Conservation (phyloP, 257 asterid species). For the Schizonepeta tenuifolia region DNA sequence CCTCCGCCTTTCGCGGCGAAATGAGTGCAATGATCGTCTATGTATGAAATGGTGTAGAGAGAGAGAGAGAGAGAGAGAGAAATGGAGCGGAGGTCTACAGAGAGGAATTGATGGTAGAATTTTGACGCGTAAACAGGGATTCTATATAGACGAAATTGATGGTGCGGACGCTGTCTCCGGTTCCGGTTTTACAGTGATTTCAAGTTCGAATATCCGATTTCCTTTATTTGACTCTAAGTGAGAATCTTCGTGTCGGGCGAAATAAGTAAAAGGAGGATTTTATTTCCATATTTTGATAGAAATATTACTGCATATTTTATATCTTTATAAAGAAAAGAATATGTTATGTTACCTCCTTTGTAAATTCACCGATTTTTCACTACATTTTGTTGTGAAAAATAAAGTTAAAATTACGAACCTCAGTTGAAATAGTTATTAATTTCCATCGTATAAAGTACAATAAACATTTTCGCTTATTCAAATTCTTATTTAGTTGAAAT, state of each 20-base stretch:
- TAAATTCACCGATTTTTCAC: too few relatives aligned
- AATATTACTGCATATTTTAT: not conserved
- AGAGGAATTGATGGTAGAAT: constrained; percentile 26
- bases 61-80: not conserved
- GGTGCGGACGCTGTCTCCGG: constrained; percentile 31
- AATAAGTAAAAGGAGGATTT: not conserved
- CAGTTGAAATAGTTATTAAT: too few relatives aligned
- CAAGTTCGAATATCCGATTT: constrained; percentile 33
- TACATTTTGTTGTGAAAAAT: not conserved
- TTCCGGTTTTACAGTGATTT: constrained; percentile 36
- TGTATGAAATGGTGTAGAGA: not conserved
- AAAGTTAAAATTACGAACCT: too few relatives aligned
- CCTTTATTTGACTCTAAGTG: not conserved
- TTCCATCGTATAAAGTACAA: too few relatives aligned
- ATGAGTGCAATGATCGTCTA: constrained; percentile 18
- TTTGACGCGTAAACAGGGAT: constrained; percentile 35
- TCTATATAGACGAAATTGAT: constrained; percentile 29
- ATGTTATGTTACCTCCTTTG: not conserved
- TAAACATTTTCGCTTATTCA: too few relatives aligned
- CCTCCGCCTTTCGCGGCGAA: constrained; percentile 7
- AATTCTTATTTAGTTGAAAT: too few relatives aligned
- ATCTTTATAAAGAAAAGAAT: not conserved
- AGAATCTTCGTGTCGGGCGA: not conserved
- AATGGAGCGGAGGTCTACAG: constrained; percentile 7
- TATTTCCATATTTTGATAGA: too few relatives aligned